Evolutionary conservation across 2,329 filamentous ascomycete species (phyloP).

Genomic region (Cordyceps pruinosa): DNA sequence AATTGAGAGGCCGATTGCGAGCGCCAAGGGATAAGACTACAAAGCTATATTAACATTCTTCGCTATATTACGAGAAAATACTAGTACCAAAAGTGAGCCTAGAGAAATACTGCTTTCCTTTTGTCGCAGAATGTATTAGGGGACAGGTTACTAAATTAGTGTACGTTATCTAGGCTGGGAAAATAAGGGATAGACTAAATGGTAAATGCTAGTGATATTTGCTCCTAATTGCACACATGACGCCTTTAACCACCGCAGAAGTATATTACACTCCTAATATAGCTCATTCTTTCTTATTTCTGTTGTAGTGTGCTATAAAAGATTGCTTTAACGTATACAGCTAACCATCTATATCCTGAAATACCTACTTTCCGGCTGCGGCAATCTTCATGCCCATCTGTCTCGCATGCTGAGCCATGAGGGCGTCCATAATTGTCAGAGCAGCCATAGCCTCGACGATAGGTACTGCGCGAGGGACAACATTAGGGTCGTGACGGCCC

Average conservation of each 20-base stretch:
- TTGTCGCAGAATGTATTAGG: neutral
- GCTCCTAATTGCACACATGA: neutral
- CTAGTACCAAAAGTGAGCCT: neutral
- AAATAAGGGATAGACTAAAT: neutral
- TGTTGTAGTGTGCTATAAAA: neutral
- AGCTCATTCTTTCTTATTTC: neutral
- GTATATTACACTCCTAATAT: conserved; percentile 1
- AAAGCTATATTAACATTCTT: neutral
- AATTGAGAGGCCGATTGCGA: conserved; percentile 1
- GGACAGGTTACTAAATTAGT: neutral
- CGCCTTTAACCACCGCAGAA: neutral
- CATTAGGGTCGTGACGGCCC: conserved; percentile 89
- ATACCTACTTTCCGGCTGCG: neutral
- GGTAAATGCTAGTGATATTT: conserved; percentile 1
- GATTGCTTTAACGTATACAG: neutral
- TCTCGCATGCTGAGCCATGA: conserved; percentile 71
- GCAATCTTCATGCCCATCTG: conserved; percentile 31
- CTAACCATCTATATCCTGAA: neutral
- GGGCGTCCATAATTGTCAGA: conserved; percentile 77
- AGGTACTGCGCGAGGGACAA: conserved; percentile 64
- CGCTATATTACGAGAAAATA: neutral
- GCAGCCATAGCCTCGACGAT: conserved; percentile 91
- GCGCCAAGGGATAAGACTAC: neutral
- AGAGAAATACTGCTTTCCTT: neutral
- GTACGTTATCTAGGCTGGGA: neutral